Evolutionary conservation across 306 rosid species (phyloP), one percentile per base, ranked within the genome.

Genomic region (Urtica urens): DNA sequence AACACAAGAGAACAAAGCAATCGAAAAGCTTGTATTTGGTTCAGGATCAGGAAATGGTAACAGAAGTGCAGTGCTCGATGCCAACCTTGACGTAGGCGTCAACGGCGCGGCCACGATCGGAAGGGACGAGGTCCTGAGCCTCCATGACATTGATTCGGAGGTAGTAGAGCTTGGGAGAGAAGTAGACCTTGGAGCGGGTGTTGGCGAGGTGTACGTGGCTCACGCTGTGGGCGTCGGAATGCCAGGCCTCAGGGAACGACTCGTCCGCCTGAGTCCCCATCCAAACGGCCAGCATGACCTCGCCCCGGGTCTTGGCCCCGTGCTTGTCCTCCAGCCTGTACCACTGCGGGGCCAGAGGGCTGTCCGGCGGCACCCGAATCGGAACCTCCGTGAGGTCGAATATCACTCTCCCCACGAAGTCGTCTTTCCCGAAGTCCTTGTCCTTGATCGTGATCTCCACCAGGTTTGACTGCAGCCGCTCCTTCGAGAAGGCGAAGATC

Each of bases 341-440:
- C 97, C 97, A 90, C 28, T 85, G 99, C 67, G 99, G 99, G 57
- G 99, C 99, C 49, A 90, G 60, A 7, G 99, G 95, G 28, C 99
- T 90, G 51, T 90, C 99, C 0, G 99, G 99, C 16, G 93, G 99
- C 33, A 69, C 53, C 58, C 94, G 46, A 23, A 77, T 47, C 31
- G 96, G 95, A 28, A 82, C 72, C 37, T 90, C 99, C 1, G 52
- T 33, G 14, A 90, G 78, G 38, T 82, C 94, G 49, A 90, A 75
- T 3, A 0, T 0, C 49, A 75, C 59, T 46, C 72, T 77, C 1
- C 99, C 99, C 58, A 90, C 99, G 59, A 75, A 78, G 73, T 90
- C 96, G 61, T 90, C 99, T 60, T 90, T 90, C 1, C 31, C 77
- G 39, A 81, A 22, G 62, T 90, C 99, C 76, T 81, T 90, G 37